phyloP scores from a whole-genome alignment of 371 early-diverging fungal species.

The Mortierella sp. region DNA sequence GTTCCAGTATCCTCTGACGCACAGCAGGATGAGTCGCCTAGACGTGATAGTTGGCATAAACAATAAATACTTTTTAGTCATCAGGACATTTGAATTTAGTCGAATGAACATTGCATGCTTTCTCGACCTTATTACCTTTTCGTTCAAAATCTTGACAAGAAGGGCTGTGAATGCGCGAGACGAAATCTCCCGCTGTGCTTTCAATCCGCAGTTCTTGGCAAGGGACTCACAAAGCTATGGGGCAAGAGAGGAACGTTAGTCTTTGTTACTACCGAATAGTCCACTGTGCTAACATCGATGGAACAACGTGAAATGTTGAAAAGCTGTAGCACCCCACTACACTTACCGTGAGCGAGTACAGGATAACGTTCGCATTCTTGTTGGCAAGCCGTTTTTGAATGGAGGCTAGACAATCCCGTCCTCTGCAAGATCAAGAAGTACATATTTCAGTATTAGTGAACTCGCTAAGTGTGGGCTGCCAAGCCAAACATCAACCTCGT shows the following conservation, averaged over 20 bases:
- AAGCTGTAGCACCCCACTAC: background rate
- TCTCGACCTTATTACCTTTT: too few relatives aligned
- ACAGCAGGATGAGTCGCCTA: slow-evolving; percentile 82
- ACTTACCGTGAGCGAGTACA: slow-evolving; percentile 79
- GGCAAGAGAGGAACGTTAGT: too few relatives aligned
- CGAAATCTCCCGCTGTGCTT: slow-evolving; percentile 84
- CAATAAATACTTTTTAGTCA: background rate
- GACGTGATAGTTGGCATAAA: background rate
- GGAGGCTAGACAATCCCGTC: slow-evolving; percentile 78
- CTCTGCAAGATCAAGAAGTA: slow-evolving; percentile 53
- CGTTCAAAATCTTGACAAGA: slow-evolving; percentile 79
- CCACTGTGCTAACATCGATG: too few relatives aligned
- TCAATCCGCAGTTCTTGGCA: slow-evolving; percentile 90
- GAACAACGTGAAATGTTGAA: background rate
- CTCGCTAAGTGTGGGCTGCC: too few relatives aligned
- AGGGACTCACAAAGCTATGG: slow-evolving; percentile 87
- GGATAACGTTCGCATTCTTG: slow-evolving; percentile 88
- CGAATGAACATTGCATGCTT: too few relatives aligned
- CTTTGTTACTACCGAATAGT: too few relatives aligned
- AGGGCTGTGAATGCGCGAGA: slow-evolving; percentile 89
- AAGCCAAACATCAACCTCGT: background rate
- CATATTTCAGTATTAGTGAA: background rate
- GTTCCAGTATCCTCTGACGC: slow-evolving; percentile 80
- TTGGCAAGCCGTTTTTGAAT: slow-evolving; percentile 76
- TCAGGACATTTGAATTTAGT: too few relatives aligned